Evolutionary conservation across 1,284 basidiomycete species (phyloP).

Genomic region (Apiotrichum domesticum): DNA sequence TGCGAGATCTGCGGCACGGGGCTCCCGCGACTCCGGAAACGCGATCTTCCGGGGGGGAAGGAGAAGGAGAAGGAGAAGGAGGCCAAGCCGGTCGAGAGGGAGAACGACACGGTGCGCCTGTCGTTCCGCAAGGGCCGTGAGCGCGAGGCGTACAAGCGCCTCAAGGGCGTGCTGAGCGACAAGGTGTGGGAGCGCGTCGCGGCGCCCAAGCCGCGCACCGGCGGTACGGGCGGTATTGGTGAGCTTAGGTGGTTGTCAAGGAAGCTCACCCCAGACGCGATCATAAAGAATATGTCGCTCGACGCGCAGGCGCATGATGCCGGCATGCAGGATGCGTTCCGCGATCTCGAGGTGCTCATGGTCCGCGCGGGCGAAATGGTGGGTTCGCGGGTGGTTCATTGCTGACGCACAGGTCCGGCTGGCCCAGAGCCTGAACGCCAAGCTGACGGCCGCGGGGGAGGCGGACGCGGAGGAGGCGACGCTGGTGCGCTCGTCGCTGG

Average conservation of each 20-base stretch:
- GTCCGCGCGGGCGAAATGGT: conserved; percentile 90
- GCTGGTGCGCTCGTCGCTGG: conserved; percentile 80
- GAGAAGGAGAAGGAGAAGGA: not conserved
- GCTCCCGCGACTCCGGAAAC: conserved; percentile 43
- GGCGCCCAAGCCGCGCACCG: not conserved
- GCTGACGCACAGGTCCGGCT: conserved; percentile 52
- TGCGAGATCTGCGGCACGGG: conserved; percentile 87
- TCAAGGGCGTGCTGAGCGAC: conserved; percentile 68
- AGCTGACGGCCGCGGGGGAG: conserved; percentile 56
- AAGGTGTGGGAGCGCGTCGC: conserved; percentile 63
- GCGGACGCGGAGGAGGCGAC: conserved; percentile 65
- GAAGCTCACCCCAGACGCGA: conserved; percentile 57
- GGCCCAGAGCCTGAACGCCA: conserved; percentile 80
- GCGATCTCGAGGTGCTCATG: conserved; percentile 87
- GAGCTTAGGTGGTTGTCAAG: not conserved
- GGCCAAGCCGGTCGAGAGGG: conserved; percentile 46
- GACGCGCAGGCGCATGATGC: conserved; percentile 61
- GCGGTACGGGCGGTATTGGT: conserved; percentile 28
- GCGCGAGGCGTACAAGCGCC: conserved; percentile 69
- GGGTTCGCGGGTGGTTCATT: conserved; percentile 1
- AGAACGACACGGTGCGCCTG: conserved; percentile 55
- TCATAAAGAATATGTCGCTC: conserved; percentile 64
- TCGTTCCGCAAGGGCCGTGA: conserved; percentile 90
- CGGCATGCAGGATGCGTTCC: conserved; percentile 70
- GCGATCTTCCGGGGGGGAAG: not conserved